Conservation (phyloP, 805 yeast species). For the Yarrowia yakushimensis region DNA sequence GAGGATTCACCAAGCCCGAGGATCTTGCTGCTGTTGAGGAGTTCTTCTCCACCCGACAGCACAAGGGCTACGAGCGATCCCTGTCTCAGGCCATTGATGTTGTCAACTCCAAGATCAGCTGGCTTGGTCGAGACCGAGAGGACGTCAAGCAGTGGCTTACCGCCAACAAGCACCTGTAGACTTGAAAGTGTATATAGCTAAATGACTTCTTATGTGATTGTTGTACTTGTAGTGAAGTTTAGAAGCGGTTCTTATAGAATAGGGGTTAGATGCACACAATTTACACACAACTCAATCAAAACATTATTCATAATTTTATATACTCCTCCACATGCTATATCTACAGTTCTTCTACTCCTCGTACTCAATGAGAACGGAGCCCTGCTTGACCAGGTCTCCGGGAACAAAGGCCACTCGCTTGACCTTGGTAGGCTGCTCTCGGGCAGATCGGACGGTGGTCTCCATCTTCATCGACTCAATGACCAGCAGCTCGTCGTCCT, state of each 20-base stretch:
- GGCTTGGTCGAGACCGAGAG: conserved; percentile 48
- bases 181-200: conserved; percentile 32
- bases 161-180: conserved; percentile 42
- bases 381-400: conserved; percentile 37
- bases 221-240: no score
- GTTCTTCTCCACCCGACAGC: conserved; percentile 49
- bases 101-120: conserved; percentile 47
- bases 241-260: no score
- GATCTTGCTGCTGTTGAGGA: conserved; percentile 51
- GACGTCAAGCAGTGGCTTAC: conserved; percentile 50
- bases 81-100: conserved; percentile 55
- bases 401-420: conserved; percentile 33
- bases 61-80: conserved; percentile 57
- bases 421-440: conserved; percentile 32
- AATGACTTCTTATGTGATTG: conserved; percentile 7
- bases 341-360: conserved; percentile 29
- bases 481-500: conserved; percentile 35
- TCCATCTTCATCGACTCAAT: conserved; percentile 39
- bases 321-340: conserved; percentile 24
- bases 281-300: background rate
- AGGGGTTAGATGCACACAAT: no score
- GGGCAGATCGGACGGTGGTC: conserved; percentile 36
- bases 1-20: conserved; percentile 56
- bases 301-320: conserved; percentile 13
- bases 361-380: conserved; percentile 35